Evolutionary conservation across 148 eudicot genomes (phyloP), one percentile per base, ranked within the genome.

Genomic region (Nepenthes mirabilis): DNA sequence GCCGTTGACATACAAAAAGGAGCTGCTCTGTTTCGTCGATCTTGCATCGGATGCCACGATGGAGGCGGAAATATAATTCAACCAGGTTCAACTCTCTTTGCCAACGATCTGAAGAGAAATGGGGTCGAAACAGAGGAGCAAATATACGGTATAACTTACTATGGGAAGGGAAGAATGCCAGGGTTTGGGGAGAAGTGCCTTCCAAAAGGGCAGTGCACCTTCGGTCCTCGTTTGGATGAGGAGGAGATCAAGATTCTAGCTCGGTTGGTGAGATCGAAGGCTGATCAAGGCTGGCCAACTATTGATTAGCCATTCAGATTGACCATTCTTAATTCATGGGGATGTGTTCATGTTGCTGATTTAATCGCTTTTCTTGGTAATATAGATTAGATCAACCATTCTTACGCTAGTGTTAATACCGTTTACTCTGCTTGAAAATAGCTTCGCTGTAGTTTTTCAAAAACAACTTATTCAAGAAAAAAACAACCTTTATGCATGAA

Each of bases 21-120:
- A 57, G 84, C 80, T 13, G 50, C 79, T 1, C 72, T 88, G 60
- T 88, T 85, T 61, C 54, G 65, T 6, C 78, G 63, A 56, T 49
- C 97, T 14, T 91, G 97, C 79, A 85, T 91, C 48, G 97, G 95
- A 32, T 88, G 97, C 70, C 97, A 91, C 71, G 88, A 80, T 70
- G 77, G 75, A 33, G 97, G 97, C 4, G 97, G 97, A 63, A 88
- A 91, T 84, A 72, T 91, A 72, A 80, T 91, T 57, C 96, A 83
- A 55, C 96, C 96, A 7, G 96, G 96, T 33, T 87, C 90, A 33
- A 88, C 97, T 40, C 79, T 91, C 55, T 88, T 88, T 56, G 33
- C 84, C 35, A 73, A 80, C 23, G 97, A 88, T 73, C 79, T 91
- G 6, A 74, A 82, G 55, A 81, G 83, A 66, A 91, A 88, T 65